Percentiles rank a stretch among this genome's conserved stretches.
These are phyloP conservation scores for Trichoderma cornu-damae DNA, from an alignment of 2,329 filamentous ascomycete genomes.

Conservation along the genomic window DNA sequence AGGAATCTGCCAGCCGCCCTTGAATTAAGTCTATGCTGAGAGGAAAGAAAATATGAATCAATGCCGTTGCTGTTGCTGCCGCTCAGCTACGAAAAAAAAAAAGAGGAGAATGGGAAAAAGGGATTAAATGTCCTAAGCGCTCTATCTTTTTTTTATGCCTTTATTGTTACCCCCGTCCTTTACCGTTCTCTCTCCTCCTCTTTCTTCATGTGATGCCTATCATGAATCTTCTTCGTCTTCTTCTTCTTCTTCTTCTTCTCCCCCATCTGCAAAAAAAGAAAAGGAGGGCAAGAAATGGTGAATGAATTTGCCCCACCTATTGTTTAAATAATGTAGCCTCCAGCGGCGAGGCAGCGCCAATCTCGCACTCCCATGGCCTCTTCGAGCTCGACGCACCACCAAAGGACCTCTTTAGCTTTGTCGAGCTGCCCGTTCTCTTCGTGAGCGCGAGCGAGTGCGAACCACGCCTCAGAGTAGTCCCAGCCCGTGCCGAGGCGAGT, in stretches of 20 bases:
- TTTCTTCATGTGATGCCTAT: background rate
- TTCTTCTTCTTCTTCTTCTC: too few species aligned
- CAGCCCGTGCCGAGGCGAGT: slow-evolving; percentile 83
- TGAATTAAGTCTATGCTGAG: background rate
- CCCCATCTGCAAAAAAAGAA: background rate
- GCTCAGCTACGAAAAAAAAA: background rate
- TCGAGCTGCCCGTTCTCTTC: slow-evolving; percentile 80
- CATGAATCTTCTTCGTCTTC: background rate
- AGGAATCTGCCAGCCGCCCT: background rate
- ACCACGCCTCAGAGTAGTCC: slow-evolving; percentile 94
- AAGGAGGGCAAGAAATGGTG: background rate
- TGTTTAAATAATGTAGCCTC: slow-evolving; percentile 53
- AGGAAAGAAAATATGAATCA: background rate
- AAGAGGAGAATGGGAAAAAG: background rate
- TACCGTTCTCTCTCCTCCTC: background rate
- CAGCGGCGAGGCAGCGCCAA: slow-evolving; percentile 66
- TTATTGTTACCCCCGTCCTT: background rate
- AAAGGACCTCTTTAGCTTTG: slow-evolving; percentile 86
- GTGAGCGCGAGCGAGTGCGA: slow-evolving; percentile 76
- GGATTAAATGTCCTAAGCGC: background rate
- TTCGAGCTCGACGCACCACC: slow-evolving; percentile 97
- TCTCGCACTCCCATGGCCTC: slow-evolving; percentile 73
- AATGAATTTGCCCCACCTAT: background rate
- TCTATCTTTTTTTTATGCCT: slow-evolving; percentile 3
- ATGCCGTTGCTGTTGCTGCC: background rate